Conservation (phyloP, 495 filamentous ascomycete genomes). For the Aspergillus leporis region DNA sequence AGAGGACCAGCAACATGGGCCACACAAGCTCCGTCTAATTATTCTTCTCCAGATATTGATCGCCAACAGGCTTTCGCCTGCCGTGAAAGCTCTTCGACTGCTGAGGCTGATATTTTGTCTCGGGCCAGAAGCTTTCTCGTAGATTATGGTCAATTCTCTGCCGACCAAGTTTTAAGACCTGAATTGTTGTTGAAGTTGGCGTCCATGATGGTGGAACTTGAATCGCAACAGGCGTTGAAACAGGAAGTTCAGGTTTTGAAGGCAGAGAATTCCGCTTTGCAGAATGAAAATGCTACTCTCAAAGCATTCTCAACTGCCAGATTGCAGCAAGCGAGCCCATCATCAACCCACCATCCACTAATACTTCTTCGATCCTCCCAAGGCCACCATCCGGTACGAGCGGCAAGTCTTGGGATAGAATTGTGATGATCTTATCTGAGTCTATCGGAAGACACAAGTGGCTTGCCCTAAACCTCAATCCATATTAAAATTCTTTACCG, state of each 20-base stretch:
- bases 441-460: neutral
- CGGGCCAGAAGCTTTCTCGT: slow-evolving; percentile 15
- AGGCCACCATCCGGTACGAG: slow-evolving; percentile 18
- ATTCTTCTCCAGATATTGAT: neutral
- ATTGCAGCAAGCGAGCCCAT: slow-evolving; percentile 12
- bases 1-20: neutral
- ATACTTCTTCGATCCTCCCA: slow-evolving; percentile 11
- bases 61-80: neutral
- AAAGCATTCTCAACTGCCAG: slow-evolving; percentile 24
- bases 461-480: neutral
- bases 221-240: slow-evolving; percentile 19
- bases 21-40: neutral
- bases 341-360: slow-evolving; percentile 6
- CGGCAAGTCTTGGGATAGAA: slow-evolving; percentile 31
- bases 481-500: neutral
- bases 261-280: slow-evolving; percentile 25
- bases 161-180: slow-evolving; percentile 15
- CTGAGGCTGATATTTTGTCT: slow-evolving; percentile 5
- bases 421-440: slow-evolving; percentile 29
- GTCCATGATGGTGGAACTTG: slow-evolving; percentile 25
- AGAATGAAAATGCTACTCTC: slow-evolving; percentile 25
- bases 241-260: slow-evolving; percentile 19
- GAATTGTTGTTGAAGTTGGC: slow-evolving; percentile 26
- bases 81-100: neutral
- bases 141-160: slow-evolving; percentile 15